These are phyloP conservation scores for Saprolegnia parasitica DNA, from an alignment of 352 stramenopile genomes.

Conservation along the genomic window DNA sequence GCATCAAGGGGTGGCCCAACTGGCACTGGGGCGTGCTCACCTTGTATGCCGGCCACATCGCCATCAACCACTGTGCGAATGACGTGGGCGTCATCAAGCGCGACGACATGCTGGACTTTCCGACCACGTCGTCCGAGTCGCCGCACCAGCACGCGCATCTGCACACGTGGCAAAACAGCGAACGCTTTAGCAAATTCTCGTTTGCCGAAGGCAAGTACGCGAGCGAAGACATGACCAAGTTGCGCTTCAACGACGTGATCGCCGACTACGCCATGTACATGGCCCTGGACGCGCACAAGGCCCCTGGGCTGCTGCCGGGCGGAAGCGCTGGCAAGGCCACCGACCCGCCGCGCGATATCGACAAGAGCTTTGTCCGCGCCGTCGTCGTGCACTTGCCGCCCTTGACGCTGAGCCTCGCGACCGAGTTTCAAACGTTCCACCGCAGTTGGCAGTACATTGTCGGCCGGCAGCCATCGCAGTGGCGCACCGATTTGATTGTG, in stretches of 20 bases:
- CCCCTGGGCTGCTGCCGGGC: background rate
- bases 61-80: constrained; percentile 1
- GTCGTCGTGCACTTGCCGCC: background rate
- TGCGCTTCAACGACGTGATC: background rate
- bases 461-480: background rate
- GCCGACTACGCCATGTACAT: background rate
- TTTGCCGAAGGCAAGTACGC: constrained; percentile 1
- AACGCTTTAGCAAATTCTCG: background rate
- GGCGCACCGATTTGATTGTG: background rate
- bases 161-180: constrained; percentile 4
- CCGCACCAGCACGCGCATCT: constrained; percentile 3
- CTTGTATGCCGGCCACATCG: constrained; percentile 14
- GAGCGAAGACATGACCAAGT: background rate
- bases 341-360: background rate
- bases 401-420: background rate
- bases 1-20: constrained; percentile 16
- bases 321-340: background rate
- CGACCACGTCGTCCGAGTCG: background rate
- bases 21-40: constrained; percentile 19
- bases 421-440: background rate
- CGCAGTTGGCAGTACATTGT: background rate
- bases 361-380: background rate
- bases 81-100: constrained; percentile 5
- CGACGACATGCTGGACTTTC: constrained; percentile 21
- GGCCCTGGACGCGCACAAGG: background rate